Percentiles rank a stretch among this genome's conserved stretches.
phyloP scores from a whole-genome alignment of 768 basidiomycete species.

The Coprinellus aureogranulatus region DNA sequence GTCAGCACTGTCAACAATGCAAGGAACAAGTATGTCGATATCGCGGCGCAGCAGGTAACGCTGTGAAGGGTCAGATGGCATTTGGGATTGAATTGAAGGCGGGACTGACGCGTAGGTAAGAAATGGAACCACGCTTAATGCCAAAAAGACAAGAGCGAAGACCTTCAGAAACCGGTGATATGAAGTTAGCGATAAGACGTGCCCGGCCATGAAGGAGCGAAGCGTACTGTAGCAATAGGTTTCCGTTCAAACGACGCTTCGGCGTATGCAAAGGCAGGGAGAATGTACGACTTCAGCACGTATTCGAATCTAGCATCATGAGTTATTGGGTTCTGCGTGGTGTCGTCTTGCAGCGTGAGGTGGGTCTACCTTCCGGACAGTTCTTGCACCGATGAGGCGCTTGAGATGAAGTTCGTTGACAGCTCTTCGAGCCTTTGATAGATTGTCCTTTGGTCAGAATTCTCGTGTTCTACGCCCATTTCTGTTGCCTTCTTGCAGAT shows the following conservation, averaged over 20 bases:
- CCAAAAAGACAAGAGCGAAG: conserved; percentile 1
- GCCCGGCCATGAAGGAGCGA: too few relatives aligned
- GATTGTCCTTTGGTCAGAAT: neutral
- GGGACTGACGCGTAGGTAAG: conserved; percentile 3
- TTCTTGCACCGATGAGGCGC: neutral
- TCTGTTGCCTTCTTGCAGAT: neutral
- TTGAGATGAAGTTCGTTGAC: neutral
- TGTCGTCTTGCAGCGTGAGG: too few relatives aligned
- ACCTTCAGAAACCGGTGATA: neutral
- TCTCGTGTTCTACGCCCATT: neutral
- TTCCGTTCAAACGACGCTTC: conserved; percentile 3
- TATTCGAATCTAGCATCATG: conserved; percentile 2
- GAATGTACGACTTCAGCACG: neutral
- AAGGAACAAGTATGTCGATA: neutral
- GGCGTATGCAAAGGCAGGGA: neutral
- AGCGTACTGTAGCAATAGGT: conserved; percentile 4
- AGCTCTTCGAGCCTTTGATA: neutral
- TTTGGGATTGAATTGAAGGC: neutral
- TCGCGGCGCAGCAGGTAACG: neutral
- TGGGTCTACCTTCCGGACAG: neutral
- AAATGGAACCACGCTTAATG: neutral
- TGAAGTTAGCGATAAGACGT: neutral
- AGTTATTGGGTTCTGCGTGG: too few relatives aligned
- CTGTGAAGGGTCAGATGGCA: neutral
- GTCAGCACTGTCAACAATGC: neutral